A percentile compares a stretch with the other conserved stretches of the same genome.
These are phyloP conservation scores for Thermomyces lanuginosus DNA, from an alignment of 2,329 filamentous ascomycete species.

Conservation along the genomic window DNA sequence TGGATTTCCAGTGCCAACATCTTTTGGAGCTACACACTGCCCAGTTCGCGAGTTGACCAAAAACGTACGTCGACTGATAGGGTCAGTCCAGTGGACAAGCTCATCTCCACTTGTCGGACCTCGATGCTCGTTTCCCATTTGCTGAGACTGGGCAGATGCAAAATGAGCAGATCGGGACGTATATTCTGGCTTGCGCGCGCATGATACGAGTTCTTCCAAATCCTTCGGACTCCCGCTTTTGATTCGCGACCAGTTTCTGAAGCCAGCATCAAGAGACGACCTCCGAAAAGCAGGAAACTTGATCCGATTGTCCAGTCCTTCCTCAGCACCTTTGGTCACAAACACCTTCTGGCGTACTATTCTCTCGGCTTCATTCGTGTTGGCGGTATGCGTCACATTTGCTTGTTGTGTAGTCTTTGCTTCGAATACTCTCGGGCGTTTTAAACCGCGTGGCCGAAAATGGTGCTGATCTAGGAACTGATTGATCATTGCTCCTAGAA, in stretches of 20 bases:
- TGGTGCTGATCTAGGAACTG: slow-evolving; percentile 62
- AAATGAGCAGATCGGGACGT: neutral
- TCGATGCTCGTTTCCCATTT: no score
- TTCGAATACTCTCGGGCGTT: no score
- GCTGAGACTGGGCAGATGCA: no score
- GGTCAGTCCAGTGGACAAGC: slow-evolving; percentile 42
- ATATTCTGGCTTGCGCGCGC: slow-evolving; percentile 2
- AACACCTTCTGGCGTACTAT: neutral
- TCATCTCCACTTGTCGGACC: no score
- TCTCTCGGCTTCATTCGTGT: neutral
- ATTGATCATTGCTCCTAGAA: slow-evolving; percentile 51
- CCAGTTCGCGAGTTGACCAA: slow-evolving; percentile 21
- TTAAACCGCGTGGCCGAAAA: slow-evolving; percentile 49
- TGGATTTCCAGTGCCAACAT: slow-evolving; percentile 7
- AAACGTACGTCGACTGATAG: slow-evolving; percentile 31
- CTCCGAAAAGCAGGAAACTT: slow-evolving; percentile 17
- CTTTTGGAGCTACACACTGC: slow-evolving; percentile 12
- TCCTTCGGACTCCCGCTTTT: slow-evolving; percentile 18
- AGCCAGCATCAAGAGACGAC: slow-evolving; percentile 9
- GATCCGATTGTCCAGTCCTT: slow-evolving; percentile 11
- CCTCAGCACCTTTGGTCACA: slow-evolving; percentile 10
- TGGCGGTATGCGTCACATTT: no score
- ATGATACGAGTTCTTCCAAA: slow-evolving; percentile 9
- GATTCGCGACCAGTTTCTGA: slow-evolving; percentile 26
- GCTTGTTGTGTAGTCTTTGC: no score